phyloP scores from a whole-genome alignment of 202 grass and related monocot species.

The Setaria viridis region DNA sequence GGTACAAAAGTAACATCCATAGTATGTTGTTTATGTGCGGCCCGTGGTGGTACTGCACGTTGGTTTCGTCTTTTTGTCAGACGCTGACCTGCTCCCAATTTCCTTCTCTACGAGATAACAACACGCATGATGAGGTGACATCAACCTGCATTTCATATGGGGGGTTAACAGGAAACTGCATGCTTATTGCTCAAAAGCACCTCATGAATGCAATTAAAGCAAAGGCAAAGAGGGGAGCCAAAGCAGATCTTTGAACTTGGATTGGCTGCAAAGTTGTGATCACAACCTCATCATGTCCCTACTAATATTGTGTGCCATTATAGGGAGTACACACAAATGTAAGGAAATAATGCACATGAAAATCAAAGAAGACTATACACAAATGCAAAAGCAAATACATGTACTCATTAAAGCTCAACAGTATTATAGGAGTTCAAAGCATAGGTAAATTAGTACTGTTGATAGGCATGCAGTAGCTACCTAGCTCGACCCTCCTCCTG shows the following conservation, averaged over 20 bases:
- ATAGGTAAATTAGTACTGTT: neutral
- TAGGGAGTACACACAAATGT: neutral
- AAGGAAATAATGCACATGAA: neutral
- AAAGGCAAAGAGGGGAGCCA: slow-evolving; percentile 9
- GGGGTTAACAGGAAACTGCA: slow-evolving; percentile 20
- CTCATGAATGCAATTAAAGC: slow-evolving; percentile 42
- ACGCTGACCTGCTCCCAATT: slow-evolving; percentile 18
- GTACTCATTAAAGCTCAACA: slow-evolving; percentile 6
- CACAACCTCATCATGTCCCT: slow-evolving; percentile 37
- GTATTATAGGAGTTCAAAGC: neutral
- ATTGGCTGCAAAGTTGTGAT: slow-evolving; percentile 53
- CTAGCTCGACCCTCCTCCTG: slow-evolving; percentile 31
- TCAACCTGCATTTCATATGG: slow-evolving; percentile 32
- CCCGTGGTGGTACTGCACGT: slow-evolving; percentile 2
- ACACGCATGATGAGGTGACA: slow-evolving; percentile 29
- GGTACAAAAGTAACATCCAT: slow-evolving; percentile 28
- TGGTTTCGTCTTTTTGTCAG: slow-evolving; percentile 32
- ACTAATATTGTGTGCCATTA: neutral
- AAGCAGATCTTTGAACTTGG: slow-evolving; percentile 48
- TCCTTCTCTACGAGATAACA: slow-evolving; percentile 38
- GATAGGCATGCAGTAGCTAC: neutral
- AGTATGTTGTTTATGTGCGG: neutral
- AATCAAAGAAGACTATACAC: neutral
- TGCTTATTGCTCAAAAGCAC: slow-evolving; percentile 6
- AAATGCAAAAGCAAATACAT: neutral